A percentile compares a stretch with the other conserved stretches of the same genome.
These are phyloP conservation scores for Tylopilus vinaceipallidus DNA, from an alignment of 768 basidiomycete species.

Conservation along the genomic window DNA sequence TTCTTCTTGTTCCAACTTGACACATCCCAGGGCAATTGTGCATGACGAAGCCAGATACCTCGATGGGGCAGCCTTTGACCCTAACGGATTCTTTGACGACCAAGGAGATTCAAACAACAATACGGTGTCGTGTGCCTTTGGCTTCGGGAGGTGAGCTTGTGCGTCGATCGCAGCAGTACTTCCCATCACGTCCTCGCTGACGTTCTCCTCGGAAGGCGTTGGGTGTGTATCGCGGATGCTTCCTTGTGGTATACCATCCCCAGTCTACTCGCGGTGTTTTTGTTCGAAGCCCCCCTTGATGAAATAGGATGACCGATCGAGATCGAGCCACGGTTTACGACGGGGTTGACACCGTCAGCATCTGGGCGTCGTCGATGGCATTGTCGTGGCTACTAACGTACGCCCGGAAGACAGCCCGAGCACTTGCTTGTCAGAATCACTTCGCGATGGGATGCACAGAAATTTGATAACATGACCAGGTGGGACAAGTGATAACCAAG, in stretches of 20 bases:
- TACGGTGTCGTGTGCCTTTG: background rate
- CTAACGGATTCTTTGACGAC: constrained; percentile 4
- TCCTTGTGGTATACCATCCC: background rate
- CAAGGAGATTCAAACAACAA: constrained; percentile 5
- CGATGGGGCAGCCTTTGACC: background rate
- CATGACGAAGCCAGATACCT: constrained; percentile 4
- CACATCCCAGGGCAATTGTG: background rate
- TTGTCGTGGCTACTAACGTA: background rate
- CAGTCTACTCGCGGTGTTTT: constrained; percentile 3
- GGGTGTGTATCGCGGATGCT: background rate
- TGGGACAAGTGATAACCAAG: background rate
- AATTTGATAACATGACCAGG: background rate
- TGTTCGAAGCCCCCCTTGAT: constrained; percentile 2
- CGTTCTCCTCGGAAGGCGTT: background rate
- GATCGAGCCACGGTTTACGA: background rate
- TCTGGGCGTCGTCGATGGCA: too few relatives aligned
- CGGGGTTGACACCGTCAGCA: constrained; percentile 3
- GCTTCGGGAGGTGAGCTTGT: constrained; percentile 1
- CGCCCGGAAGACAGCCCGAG: background rate
- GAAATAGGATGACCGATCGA: background rate
- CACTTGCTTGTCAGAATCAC: background rate
- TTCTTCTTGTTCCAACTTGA: background rate
- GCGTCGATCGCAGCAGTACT: background rate
- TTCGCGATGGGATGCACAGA: background rate
- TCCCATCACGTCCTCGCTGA: background rate